These are phyloP conservation scores for Aureobasidium musti DNA, from an alignment of 2,329 filamentous ascomycete species.

Conservation along the genomic window DNA sequence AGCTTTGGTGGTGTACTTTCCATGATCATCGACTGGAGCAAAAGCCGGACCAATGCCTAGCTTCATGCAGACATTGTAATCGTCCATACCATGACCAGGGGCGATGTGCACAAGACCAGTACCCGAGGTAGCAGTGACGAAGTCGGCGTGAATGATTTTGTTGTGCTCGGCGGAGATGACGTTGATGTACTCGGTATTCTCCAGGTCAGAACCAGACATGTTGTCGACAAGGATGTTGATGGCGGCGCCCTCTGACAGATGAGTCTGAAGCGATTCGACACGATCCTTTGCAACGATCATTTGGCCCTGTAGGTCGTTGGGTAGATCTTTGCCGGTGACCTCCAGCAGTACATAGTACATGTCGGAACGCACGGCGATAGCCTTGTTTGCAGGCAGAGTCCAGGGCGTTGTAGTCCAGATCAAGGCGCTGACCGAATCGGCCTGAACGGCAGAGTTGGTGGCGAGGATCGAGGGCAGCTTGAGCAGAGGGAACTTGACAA, in stretches of 20 bases:
- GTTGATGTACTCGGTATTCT: conserved; percentile 68
- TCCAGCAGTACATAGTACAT: conserved; percentile 72
- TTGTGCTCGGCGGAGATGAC: conserved; percentile 63
- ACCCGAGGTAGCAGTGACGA: conserved; percentile 87
- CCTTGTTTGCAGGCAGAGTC: conserved; percentile 91
- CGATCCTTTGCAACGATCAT: conserved; percentile 73
- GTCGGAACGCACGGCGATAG: conserved; percentile 76
- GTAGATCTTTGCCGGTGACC: conserved; percentile 43
- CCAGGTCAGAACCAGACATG: conserved; percentile 66
- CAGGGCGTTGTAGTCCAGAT: conserved; percentile 99
- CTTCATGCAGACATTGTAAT: conserved; percentile 78
- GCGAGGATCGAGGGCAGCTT: conserved; percentile 49
- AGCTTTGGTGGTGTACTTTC: conserved; percentile 77
- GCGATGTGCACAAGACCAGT: conserved; percentile 94
- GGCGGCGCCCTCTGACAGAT: conserved; percentile 52
- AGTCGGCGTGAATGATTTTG: conserved; percentile 75
- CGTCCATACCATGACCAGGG: conserved; percentile 94
- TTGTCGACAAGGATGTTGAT: conserved; percentile 54
- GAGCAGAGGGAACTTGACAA: conserved; percentile 72
- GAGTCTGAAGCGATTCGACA: conserved; percentile 58
- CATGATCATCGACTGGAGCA: conserved; percentile 80
- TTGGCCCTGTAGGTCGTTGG: conserved; percentile 51
- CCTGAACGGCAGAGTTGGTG: conserved; percentile 42
- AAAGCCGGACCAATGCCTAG: conserved; percentile 68
- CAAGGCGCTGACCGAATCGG: conserved; percentile 68